Percentiles rank a stretch among this genome's conserved stretches.
Conservation (phyloP, 257 asterid genomes). For the Solanum okadae region DNA sequence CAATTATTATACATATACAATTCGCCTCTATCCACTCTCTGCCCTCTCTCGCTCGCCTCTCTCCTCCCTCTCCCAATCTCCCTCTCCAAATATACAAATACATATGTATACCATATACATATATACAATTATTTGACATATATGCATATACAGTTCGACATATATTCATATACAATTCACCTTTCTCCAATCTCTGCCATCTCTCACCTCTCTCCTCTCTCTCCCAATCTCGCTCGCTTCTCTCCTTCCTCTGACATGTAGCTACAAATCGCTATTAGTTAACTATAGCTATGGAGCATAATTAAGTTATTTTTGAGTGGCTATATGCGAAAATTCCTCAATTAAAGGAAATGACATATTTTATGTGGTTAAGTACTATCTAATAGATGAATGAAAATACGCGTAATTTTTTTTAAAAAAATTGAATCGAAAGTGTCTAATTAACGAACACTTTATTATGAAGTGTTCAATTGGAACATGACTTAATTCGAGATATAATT, state of each 20-base stretch:
- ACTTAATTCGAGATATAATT: not conserved
- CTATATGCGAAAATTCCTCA: not conserved
- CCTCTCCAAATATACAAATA: too few relatives aligned
- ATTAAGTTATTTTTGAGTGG: not conserved
- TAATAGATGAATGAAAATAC: too few relatives aligned
- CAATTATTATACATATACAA: too few relatives aligned
- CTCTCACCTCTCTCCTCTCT: not conserved
- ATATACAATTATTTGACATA: too few relatives aligned
- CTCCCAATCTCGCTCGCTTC: not conserved
- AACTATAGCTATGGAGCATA: not conserved
- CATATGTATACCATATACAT: not conserved
- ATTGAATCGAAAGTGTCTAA: not conserved
- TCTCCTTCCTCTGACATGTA: not conserved
- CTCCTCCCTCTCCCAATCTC: too few relatives aligned
- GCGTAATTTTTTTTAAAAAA: too few relatives aligned
- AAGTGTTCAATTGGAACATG: not conserved
- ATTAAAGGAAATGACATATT: too few relatives aligned
- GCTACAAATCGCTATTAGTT: not conserved
- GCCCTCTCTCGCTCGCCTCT: not conserved
- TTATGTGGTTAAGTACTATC: not conserved
- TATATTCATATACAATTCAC: not conserved
- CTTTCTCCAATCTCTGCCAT: not conserved
- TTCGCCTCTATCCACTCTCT: not conserved
- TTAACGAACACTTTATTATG: too few relatives aligned
- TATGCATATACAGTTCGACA: not conserved